phyloP scores from a whole-genome alignment of 331 rosid species.

The Malus hybrid region DNA sequence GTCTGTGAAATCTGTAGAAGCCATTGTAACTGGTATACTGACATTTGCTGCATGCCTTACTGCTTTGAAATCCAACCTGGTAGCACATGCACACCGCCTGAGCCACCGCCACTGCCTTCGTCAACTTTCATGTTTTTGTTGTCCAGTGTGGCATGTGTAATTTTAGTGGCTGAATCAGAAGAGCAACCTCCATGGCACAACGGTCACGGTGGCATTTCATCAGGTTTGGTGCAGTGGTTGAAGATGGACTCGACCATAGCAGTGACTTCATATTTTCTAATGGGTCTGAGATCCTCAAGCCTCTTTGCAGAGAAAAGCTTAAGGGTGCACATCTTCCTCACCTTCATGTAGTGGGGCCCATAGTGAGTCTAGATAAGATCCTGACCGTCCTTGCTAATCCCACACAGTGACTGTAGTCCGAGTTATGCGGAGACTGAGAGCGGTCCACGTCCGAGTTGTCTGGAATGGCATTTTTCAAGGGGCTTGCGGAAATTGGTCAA shows the following conservation, averaged over 20 bases:
- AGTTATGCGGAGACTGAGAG: no score
- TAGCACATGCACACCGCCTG: slow-evolving; percentile 28
- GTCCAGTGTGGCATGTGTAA: no score
- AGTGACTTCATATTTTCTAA: slow-evolving; percentile 65
- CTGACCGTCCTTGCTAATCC: slow-evolving; percentile 46
- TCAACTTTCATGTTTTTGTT: no score
- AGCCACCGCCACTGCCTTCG: neutral
- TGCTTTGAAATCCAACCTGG: slow-evolving; percentile 30
- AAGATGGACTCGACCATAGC: slow-evolving; percentile 65
- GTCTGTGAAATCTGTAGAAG: slow-evolving; percentile 19
- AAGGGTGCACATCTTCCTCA: slow-evolving; percentile 65
- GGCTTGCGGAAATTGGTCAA: no score
- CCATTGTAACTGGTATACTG: slow-evolving; percentile 3
- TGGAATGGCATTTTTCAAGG: no score
- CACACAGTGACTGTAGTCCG: no score
- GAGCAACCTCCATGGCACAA: no score
- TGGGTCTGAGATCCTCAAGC: slow-evolving; percentile 44
- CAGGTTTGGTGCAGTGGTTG: slow-evolving; percentile 36
- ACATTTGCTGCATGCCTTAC: slow-evolving; percentile 29
- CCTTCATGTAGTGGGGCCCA: slow-evolving; percentile 75
- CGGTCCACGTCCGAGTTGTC: no score
- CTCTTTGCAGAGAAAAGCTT: slow-evolving; percentile 67
- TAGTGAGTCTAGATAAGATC: slow-evolving; percentile 82
- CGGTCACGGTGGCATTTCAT: no score
- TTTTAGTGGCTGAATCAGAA: no score